These are phyloP conservation scores for Aspergillus udagawae DNA, from an alignment of 2,329 filamentous ascomycete species.

Conservation along the genomic window DNA sequence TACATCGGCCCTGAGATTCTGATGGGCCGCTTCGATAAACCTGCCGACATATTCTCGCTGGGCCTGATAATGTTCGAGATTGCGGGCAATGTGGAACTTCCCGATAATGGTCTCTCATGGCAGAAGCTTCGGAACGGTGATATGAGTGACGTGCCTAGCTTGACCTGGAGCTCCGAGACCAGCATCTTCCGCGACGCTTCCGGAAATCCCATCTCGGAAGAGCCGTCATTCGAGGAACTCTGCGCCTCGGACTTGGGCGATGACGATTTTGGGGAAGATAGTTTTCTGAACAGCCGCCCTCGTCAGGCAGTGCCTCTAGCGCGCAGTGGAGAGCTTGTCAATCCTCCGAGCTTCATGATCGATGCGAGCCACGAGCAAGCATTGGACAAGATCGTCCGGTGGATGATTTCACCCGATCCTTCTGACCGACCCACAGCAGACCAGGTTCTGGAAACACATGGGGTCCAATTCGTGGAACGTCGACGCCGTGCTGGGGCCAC, in stretches of 20 bases:
- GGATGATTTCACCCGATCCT: slow-evolving; percentile 81
- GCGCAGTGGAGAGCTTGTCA: slow-evolving; percentile 55
- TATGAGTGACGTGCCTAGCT: slow-evolving; percentile 78
- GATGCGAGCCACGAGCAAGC: slow-evolving; percentile 67
- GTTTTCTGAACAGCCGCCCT: slow-evolving; percentile 26
- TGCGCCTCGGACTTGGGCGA: slow-evolving; percentile 43
- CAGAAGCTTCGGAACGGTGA: slow-evolving; percentile 84
- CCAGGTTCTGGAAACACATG: slow-evolving; percentile 68
- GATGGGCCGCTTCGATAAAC: slow-evolving; percentile 79
- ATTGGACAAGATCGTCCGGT: slow-evolving; percentile 76
- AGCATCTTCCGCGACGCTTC: slow-evolving; percentile 71
- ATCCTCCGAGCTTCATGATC: slow-evolving; percentile 87
- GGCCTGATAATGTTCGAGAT: slow-evolving; percentile 94
- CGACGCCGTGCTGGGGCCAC: slow-evolving; percentile 85
- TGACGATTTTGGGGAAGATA: slow-evolving; percentile 40
- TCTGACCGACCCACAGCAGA: slow-evolving; percentile 67
- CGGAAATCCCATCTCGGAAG: slow-evolving; percentile 58
- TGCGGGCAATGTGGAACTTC: slow-evolving; percentile 87
- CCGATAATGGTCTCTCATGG: slow-evolving; percentile 90
- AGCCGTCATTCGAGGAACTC: slow-evolving; percentile 42
- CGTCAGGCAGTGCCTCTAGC: slow-evolving; percentile 28
- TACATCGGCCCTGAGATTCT: slow-evolving; percentile 95
- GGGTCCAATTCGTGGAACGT: slow-evolving; percentile 73
- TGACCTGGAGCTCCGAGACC: slow-evolving; percentile 73
- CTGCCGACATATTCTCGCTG: slow-evolving; percentile 88